Percentiles rank a stretch among this genome's conserved stretches.
Evolutionary conservation across 2,329 filamentous ascomycete genomes (phyloP).

Genomic region (Clarireedia monteithiana): DNA sequence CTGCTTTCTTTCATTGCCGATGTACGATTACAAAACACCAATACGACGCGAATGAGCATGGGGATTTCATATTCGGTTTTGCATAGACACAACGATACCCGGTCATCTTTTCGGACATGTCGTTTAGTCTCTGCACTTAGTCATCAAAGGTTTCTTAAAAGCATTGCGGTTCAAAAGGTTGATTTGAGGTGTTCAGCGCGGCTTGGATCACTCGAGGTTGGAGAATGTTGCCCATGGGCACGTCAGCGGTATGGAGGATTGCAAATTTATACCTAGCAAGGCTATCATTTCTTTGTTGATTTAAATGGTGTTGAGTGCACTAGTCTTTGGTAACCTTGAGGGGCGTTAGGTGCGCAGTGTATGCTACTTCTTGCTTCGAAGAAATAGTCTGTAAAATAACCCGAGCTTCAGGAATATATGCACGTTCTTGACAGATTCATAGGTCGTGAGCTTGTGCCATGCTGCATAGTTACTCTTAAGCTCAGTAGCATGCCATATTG

Average conservation of each 20-base stretch:
- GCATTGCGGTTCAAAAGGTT: conserved; percentile 21
- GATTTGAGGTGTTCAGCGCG: conserved; percentile 18
- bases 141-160: conserved; percentile 24
- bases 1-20: conserved; percentile 10
- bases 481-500: no score
- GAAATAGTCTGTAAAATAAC: conserved; percentile 21
- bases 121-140: conserved; percentile 18
- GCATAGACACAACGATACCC: conserved; percentile 30
- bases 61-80: conserved; percentile 26
- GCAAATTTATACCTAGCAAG: conserved; percentile 15
- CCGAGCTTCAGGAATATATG: conserved; percentile 23
- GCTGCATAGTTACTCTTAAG: no score
- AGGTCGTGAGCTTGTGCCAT: background rate
- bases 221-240: conserved; percentile 1
- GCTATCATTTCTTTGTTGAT: conserved; percentile 19
- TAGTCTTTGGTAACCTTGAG: conserved; percentile 21
- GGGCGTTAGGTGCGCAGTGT: conserved; percentile 17
- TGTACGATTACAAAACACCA: conserved; percentile 27
- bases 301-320: conserved; percentile 22
- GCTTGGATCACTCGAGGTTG: conserved; percentile 11
- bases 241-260: background rate
- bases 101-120: conserved; percentile 24
- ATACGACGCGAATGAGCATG: conserved; percentile 18
- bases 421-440: conserved; percentile 4
- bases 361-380: background rate